phyloP scores from a whole-genome alignment of 75 land plant species.

The Pinus taeda region DNA sequence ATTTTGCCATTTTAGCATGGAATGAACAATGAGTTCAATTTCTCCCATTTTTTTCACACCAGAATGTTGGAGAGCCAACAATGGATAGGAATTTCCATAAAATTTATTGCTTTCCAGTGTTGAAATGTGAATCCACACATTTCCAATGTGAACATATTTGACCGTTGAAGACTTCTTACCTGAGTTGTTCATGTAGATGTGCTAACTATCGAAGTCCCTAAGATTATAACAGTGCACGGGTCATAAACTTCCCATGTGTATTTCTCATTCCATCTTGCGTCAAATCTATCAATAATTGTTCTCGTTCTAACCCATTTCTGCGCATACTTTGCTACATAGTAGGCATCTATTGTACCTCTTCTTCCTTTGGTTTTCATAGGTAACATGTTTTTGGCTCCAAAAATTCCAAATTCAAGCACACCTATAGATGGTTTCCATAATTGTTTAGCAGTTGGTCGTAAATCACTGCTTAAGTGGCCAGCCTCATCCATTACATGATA shows the following conservation, averaged over 20 bases:
- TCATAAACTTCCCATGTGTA: constrained; percentile 86
- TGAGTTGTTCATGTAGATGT: too few relatives aligned
- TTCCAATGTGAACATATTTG: constrained; percentile 59
- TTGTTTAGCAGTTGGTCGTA: constrained; percentile 64
- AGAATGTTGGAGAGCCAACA: constrained; percentile 52
- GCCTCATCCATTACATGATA: constrained; percentile 86
- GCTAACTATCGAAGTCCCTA: constrained; percentile 41
- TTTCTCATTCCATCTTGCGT: constrained; percentile 80
- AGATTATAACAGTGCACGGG: constrained; percentile 67
- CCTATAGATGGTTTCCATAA: constrained; percentile 71
- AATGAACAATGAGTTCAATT: constrained; percentile 26
- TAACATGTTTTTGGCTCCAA: constrained; percentile 49
- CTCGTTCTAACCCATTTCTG: constrained; percentile 77
- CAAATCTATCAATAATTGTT: constrained; percentile 49
- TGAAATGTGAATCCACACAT: constrained; percentile 72
- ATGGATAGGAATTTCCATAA: constrained; percentile 69
- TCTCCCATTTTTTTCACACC: constrained; percentile 86
- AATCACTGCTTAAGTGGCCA: constrained; percentile 48
- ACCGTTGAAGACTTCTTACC: neutral
- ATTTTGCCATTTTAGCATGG: too few relatives aligned
- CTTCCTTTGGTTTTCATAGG: constrained; percentile 67
- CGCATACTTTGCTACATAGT: constrained; percentile 79
- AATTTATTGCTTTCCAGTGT: constrained; percentile 71
- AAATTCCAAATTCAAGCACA: constrained; percentile 61
- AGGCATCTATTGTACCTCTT: constrained; percentile 53